Base-by-base conservation (phyloP, 805 yeast species). In the Kazachstania viticola region DNA sequence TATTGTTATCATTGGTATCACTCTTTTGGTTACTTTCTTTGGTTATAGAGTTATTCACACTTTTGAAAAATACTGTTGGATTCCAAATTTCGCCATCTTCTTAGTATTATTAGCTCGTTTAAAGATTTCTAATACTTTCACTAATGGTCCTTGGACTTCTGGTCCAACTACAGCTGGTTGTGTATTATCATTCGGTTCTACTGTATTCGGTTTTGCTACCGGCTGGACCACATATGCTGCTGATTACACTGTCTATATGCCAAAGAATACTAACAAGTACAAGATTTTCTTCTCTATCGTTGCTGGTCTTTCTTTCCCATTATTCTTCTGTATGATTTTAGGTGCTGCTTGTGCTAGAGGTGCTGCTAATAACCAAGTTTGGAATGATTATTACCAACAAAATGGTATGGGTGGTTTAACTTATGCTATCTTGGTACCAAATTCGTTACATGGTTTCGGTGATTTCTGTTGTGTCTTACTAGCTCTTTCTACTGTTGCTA, bases 151-250 rank as follows among this genome's bases (percentile, higher is more conserved):
- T 15, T 56, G 59, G 45, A 29, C 41, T 21, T 49, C 68, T 25
- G 95, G 95, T 38, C 51, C 62, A 16, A 65, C 72, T 18, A 77
- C 78, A 37, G 93, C 91, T 21, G 95, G 83, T 41, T 48, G 56
- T 48, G 85, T 82, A 14, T 62, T 85, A 35, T 73, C 88, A 14
- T 83, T 79, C 44, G 95, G 95, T 52, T 77, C 85, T 56, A 60
- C 91, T 27, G 56, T 80, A 41, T 85, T 72, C 47, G 95, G 95
- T 41, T 85, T 78, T 50, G 93, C 94, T 31, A 72, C 94, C 33
- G 95, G 95, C 40, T 85, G 96, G 96, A 73, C 93, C 35, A 77
- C 95, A 14, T 83, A 77, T 46, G 91, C 95, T 17, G 74, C 94
- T 32, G 96, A 85, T 61, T 87, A 85, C 62, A 83, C 94, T 30